phyloP scores from a whole-genome alignment of 805 yeast species.

The Wickerhamiella sergipiensis region DNA sequence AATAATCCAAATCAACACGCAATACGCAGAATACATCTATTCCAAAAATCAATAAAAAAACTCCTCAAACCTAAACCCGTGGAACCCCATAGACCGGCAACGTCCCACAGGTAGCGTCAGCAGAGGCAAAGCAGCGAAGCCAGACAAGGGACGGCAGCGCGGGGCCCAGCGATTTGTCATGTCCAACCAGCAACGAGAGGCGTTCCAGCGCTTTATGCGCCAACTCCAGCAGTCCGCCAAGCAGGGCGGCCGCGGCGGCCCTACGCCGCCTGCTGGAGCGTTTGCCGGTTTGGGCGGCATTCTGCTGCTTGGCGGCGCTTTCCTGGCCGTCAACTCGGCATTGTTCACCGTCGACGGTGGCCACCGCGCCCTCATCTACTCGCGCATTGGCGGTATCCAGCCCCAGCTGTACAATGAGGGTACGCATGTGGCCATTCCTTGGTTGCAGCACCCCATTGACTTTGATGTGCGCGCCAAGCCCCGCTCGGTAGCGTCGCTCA shows the following conservation, averaged over 20 bases:
- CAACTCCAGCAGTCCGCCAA: constrained; percentile 8
- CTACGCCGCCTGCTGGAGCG: constrained; percentile 26
- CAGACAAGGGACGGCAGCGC: too few species aligned
- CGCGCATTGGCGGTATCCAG: constrained; percentile 74
- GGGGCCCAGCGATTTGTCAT: not conserved
- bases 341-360: constrained; percentile 94
- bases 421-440: constrained; percentile 86
- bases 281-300: constrained; percentile 55
- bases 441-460: constrained; percentile 84
- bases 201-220: constrained; percentile 5
- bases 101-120: too few species aligned
- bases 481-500: constrained; percentile 84
- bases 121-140: too few species aligned
- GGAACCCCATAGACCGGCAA: too few species aligned
- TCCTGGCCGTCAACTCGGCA: constrained; percentile 37
- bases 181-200: constrained; percentile 2
- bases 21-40: too few species aligned
- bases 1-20: too few species aligned
- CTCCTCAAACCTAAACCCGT: too few species aligned
- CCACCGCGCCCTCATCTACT: constrained; percentile 90
- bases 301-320: constrained; percentile 43
- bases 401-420: constrained; percentile 81
- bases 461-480: constrained; percentile 97
- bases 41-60: too few species aligned
- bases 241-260: constrained; percentile 23